A percentile compares a stretch with the other conserved stretches of the same genome.
Evolutionary conservation across 2,329 filamentous ascomycete species (phyloP).

Genomic region (Zymoseptoria tritici): DNA sequence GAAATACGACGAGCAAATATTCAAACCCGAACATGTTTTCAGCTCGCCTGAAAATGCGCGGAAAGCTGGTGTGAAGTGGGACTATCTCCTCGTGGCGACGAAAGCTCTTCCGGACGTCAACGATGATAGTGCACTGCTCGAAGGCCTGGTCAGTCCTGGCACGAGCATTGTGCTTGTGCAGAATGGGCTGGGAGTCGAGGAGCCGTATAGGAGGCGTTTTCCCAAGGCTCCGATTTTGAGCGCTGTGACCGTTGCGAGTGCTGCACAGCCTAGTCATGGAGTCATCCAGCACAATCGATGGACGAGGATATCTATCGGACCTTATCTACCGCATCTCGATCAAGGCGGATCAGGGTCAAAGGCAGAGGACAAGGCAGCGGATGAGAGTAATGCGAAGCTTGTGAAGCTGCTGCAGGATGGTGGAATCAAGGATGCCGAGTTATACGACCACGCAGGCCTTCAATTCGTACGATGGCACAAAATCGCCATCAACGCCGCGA

Average conservation of each 20-base stretch:
- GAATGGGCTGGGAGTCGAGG: constrained; percentile 64
- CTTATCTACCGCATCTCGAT: constrained; percentile 50
- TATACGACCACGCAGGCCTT: constrained; percentile 57
- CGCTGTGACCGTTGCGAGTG: constrained; percentile 62
- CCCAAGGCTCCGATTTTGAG: constrained; percentile 54
- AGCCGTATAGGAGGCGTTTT: constrained; percentile 57
- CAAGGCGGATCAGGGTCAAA: constrained; percentile 24
- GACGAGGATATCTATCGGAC: constrained; percentile 64
- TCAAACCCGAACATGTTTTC: constrained; percentile 55
- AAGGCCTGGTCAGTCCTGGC: constrained; percentile 48
- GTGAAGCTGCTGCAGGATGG: constrained; percentile 52
- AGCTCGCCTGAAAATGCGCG: constrained; percentile 53
- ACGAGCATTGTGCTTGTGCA: constrained; percentile 61
- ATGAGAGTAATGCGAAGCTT: constrained; percentile 41
- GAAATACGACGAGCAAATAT: constrained; percentile 60
- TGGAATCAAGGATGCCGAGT: constrained; percentile 57
- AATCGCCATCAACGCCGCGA: constrained; percentile 66
- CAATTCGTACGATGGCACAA: constrained; percentile 71
- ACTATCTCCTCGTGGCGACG: constrained; percentile 63
- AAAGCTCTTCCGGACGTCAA: constrained; percentile 63
- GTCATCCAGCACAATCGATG: constrained; percentile 63
- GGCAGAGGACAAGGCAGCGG: constrained; percentile 21
- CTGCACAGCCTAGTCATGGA: constrained; percentile 57
- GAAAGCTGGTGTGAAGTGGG: constrained; percentile 42
- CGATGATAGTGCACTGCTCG: constrained; percentile 54